Percentiles rank a stretch among this genome's conserved stretches.
Conservation (phyloP, 495 filamentous ascomycete genomes). For the Endocarpon pusillum region DNA sequence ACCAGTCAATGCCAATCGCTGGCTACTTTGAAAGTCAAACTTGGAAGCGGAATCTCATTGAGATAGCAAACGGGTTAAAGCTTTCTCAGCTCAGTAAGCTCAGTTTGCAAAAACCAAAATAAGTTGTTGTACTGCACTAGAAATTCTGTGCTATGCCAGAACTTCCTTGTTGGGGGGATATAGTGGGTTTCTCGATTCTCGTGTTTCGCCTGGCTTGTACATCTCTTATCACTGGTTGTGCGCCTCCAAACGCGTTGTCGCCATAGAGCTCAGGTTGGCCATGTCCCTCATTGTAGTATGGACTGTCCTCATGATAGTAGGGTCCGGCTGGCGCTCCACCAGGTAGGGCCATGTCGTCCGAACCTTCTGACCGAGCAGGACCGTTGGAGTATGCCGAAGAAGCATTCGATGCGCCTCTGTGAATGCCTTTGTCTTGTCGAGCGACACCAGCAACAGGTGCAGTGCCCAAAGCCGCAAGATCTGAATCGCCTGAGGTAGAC, state of each 20-base stretch:
- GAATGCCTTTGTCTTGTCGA: slow-evolving; percentile 49
- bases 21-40: too few species aligned
- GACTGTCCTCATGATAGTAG: slow-evolving; percentile 33
- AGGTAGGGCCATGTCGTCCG: slow-evolving; percentile 50
- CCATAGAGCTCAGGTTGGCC: slow-evolving; percentile 38
- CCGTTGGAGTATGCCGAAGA: slow-evolving; percentile 86
- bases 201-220: slow-evolving; percentile 83
- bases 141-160: slow-evolving; percentile 98
- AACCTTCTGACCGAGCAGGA: slow-evolving; percentile 58
- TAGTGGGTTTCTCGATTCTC: slow-evolving; percentile 72
- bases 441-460: slow-evolving; percentile 48
- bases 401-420: slow-evolving; percentile 85
- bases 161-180: slow-evolving; percentile 76
- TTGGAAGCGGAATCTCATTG: too few species aligned
- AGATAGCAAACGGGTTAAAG: too few species aligned
- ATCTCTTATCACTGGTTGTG: slow-evolving; percentile 80
- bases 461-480: slow-evolving; percentile 59
- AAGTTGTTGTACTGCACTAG: too few species aligned
- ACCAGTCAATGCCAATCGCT: too few species aligned
- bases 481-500: slow-evolving; percentile 48
- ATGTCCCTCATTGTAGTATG: slow-evolving; percentile 37
- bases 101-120: too few species aligned
- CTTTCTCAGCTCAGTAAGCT: too few species aligned
- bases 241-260: slow-evolving; percentile 34
- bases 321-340: slow-evolving; percentile 26